Evolutionary conservation across 495 filamentous ascomycete species (phyloP), one percentile per base, ranked within the genome.

Genomic region (Aspergillus ostianus): DNA sequence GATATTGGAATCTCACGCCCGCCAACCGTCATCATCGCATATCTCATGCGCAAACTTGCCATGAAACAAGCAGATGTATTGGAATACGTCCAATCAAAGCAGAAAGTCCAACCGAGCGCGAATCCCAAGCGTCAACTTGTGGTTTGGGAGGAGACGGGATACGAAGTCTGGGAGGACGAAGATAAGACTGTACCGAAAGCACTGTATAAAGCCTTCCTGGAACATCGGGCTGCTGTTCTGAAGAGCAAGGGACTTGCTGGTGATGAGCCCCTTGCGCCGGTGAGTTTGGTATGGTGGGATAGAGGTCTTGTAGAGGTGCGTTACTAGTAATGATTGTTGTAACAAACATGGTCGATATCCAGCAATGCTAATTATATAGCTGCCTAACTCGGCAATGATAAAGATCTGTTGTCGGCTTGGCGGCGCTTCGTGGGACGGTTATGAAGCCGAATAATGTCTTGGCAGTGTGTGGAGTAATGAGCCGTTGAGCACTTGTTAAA

Each of bases 1-100:
- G 64, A 68, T 48, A 59, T 67, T 45, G 71, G 73, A 4, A 66
- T 73, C 36, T 77, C 73, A 55, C 75, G 72, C 29, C 74, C 75
- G 9, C 62, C 73, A 45, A 73, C 70, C 0, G 63, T 69, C 21
- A 63, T 73, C 8, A 66, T 73, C 27, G 69, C 69, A 10, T 70
- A 72, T 56, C 60, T 73, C 18, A 73, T 73, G 69, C 65, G 70
- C 27, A 71, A 64, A n/a, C 55, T 58, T 20, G 6, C 58, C 47
- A 52, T 49, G 47, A 29, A 15, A 17, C 29, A 53, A 21, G 56
- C 58, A 6, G 49, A 57, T 3, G 61, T 55, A 6, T 20, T 67
- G 21, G 50, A 8, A 9, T 57, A 57, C 49, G 59, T 73, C 47
- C 46, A 53, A 23, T 47, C 49, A 18, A 70, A 66, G 56, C 66